Conservation (phyloP, 2,329 filamentous ascomycete genomes). For the Fusarium sp. region DNA sequence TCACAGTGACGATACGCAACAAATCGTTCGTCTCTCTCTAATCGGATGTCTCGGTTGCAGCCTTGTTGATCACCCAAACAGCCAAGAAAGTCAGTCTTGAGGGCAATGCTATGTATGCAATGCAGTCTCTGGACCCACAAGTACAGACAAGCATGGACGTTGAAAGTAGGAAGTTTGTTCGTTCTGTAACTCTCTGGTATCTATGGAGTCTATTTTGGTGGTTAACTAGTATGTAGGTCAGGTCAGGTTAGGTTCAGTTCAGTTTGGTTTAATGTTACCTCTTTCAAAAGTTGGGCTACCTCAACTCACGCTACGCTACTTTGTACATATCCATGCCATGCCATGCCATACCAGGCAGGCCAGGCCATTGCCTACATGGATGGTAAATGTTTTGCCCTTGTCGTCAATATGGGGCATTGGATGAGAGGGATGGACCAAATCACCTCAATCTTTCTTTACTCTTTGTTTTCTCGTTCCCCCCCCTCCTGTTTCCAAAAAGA, state of each 20-base stretch:
- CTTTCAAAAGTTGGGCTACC: neutral
- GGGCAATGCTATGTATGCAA: neutral
- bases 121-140: conserved; percentile 20
- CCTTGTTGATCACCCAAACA: conserved; percentile 22
- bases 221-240: neutral
- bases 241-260: neutral
- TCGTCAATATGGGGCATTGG: conserved; percentile 31
- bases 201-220: neutral
- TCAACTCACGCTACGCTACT: conserved; percentile 10
- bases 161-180: conserved; percentile 16
- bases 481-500: neutral
- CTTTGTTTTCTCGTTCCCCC: conserved; percentile 15
- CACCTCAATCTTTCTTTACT: conserved; percentile 13
- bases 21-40: neutral
- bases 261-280: conserved; percentile 22
- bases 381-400: conserved; percentile 29
- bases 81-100: conserved; percentile 11
- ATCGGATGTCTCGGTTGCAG: conserved; percentile 29
- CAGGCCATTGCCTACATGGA: conserved; percentile 28
- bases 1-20: conserved; percentile 3
- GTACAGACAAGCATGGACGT: conserved; percentile 3
- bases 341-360: conserved; percentile 2
- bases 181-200: conserved; percentile 1
- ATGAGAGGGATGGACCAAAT: conserved; percentile 5
- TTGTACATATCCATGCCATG: conserved; percentile 29